Percentiles rank a stretch among this genome's conserved stretches.
These are phyloP conservation scores for Backusella sp. DNA, from an alignment of 192 early-diverging fungal genomes.

Conservation along the genomic window DNA sequence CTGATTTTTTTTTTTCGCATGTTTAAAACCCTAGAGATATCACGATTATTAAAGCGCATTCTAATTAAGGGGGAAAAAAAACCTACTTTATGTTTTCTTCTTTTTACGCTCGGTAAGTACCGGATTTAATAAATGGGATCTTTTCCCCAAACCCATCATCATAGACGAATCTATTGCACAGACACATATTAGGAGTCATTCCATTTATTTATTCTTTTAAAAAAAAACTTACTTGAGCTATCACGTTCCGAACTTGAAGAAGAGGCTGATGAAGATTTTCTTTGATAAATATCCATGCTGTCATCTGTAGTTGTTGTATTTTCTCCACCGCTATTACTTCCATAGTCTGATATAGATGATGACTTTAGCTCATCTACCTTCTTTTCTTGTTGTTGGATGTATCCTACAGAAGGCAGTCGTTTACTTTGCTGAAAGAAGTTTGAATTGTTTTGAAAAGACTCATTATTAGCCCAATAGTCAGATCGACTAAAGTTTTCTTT, in stretches of 20 bases:
- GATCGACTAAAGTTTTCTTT: neutral
- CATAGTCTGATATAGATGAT: neutral
- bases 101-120: neutral
- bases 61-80: neutral
- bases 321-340: neutral
- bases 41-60: neutral
- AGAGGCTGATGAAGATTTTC: neutral
- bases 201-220: neutral
- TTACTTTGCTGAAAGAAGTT: neutral
- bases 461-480: neutral
- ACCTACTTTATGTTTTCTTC: neutral
- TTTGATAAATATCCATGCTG: conserved; percentile 1
- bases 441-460: neutral
- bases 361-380: neutral
- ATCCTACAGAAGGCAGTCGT: neutral
- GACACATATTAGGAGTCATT: neutral
- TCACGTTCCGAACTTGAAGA: neutral
- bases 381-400: neutral
- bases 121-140: conserved; percentile 19
- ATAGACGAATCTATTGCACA: neutral
- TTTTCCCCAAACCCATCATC: conserved; percentile 12
- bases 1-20: neutral
- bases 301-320: neutral
- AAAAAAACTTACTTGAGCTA: neutral
- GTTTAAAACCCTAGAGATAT: neutral